Base-by-base conservation (phyloP, 768 basidiomycete genomes). In the Tricholoma bakamatsutake region DNA sequence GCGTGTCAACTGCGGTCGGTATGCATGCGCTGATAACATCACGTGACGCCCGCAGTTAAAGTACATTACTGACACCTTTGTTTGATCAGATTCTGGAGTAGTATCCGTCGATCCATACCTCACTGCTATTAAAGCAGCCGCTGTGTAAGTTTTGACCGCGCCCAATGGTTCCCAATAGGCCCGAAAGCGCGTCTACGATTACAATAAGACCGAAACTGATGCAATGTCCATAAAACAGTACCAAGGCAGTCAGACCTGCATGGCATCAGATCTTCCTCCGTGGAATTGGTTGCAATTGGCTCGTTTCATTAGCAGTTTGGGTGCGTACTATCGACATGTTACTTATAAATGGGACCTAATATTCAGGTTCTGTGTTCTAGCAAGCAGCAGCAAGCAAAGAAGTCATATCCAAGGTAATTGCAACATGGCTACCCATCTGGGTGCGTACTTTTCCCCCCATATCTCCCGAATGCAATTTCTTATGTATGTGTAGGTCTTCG, bases 271-370 rank as follows among this genome's bases (percentile, higher is more conserved):
- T 89, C 35, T 83, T 89, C 69, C 68, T 89, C 17, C 74, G 86
- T 13, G 87, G 87, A 0, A 86, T 89, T 59, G 87, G 80, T 5
- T 89, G 87, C 60, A 89, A 89, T 60, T 89, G 85, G 86, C 74
- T 89, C 1, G 87, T 89, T 35, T 85, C 78, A 57, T 69, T 88
- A 5, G 87, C 86, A 1, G 73, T 89, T 54, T 89, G 87, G 86
- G 87, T 87, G 54, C 28, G 84, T 68, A 17, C 21, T 35, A 21
- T 2, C n/a, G 18, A 34, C 4, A 3, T 17, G n/a, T 9, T 9
- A 11, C 48, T 34, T 49, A 6, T 37, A 28, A 15, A 50, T 21
- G 37, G 13, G 18, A 35, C n/a, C 18, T 51, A 13, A 55, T 35
- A 40, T 15, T 11, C 33, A 42, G 8, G 11, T 46, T 42, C 31